These are phyloP conservation scores for Reticulascus tulasneorum DNA, from an alignment of 2,329 filamentous ascomycete genomes.

Conservation along the genomic window DNA sequence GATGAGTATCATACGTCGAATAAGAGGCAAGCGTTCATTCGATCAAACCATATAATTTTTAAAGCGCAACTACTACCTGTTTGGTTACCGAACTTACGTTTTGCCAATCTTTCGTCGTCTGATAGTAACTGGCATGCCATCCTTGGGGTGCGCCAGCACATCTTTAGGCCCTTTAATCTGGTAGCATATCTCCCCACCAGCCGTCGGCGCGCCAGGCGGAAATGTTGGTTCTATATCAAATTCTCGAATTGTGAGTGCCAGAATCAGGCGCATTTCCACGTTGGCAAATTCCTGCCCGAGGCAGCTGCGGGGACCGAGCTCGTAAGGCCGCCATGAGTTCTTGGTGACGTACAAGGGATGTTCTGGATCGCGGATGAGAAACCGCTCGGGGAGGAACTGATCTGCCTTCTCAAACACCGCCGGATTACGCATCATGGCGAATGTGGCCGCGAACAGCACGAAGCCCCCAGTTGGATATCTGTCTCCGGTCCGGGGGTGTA, in stretches of 20 bases:
- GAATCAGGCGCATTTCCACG: constrained; percentile 45
- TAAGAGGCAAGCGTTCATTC: too few species aligned
- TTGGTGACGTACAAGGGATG: constrained; percentile 31
- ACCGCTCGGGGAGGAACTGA: constrained; percentile 39
- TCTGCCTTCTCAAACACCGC: constrained; percentile 31
- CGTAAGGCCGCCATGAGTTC: constrained; percentile 50
- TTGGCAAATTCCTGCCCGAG: constrained; percentile 52
- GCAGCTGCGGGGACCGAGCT: constrained; percentile 47
- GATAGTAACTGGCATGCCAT: constrained; percentile 18
- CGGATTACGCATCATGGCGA: too few species aligned
- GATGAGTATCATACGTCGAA: too few species aligned
- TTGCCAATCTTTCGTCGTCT: too few species aligned
- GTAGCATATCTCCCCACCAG: constrained; percentile 28
- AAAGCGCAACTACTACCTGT: too few species aligned
- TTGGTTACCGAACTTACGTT: too few species aligned
- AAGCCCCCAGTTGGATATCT: constrained; percentile 35
- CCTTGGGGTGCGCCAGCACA: constrained; percentile 19
- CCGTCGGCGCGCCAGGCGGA: constrained; percentile 25
- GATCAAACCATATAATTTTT: too few species aligned
- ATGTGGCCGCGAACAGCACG: constrained; percentile 17
- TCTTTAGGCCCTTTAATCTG: constrained; percentile 13
- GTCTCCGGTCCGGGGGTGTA: constrained; percentile 36
- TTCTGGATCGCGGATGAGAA: constrained; percentile 24
- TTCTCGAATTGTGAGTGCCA: constrained; percentile 31
- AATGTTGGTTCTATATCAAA: constrained; percentile 44